phyloP scores from a whole-genome alignment of 2,329 filamentous ascomycete species.

The Hypoxylon sp. region DNA sequence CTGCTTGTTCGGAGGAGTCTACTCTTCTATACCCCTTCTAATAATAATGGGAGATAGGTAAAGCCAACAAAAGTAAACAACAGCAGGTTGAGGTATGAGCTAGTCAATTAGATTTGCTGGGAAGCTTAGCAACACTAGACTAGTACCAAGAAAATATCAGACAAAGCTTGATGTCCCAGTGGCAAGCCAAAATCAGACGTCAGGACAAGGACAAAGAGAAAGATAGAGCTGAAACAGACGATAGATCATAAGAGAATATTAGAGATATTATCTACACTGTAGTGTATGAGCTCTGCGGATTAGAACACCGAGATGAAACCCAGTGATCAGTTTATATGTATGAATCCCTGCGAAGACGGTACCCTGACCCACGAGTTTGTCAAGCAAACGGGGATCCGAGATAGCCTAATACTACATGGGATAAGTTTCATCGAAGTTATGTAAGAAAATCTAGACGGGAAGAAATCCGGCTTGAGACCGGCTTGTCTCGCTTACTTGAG shows the following conservation, averaged over 20 bases:
- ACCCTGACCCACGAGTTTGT: slow-evolving; percentile 19
- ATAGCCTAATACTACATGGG: slow-evolving; percentile 26
- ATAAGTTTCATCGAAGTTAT: slow-evolving; percentile 26
- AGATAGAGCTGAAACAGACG: neutral
- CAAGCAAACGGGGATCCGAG: slow-evolving; percentile 14
- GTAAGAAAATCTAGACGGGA: slow-evolving; percentile 34
- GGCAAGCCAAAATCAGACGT: slow-evolving; percentile 18
- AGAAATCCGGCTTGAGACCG: slow-evolving; percentile 22
- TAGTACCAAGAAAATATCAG: slow-evolving; percentile 10
- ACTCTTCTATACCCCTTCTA: slow-evolving; percentile 14
- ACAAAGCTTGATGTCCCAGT: slow-evolving; percentile 19
- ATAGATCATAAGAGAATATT: slow-evolving; percentile 8
- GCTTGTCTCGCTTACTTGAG: slow-evolving; percentile 24
- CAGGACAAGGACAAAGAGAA: slow-evolving; percentile 18
- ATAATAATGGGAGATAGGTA: neutral
- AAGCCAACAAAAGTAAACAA: slow-evolving; percentile 1
- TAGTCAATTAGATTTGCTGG: slow-evolving; percentile 7
- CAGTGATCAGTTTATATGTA: slow-evolving; percentile 37
- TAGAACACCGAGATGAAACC: slow-evolving; percentile 33
- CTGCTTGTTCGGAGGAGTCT: neutral
- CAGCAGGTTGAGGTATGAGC: neutral
- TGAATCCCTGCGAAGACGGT: slow-evolving; percentile 26
- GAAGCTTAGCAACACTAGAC: slow-evolving; percentile 34
- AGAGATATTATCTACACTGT: slow-evolving; percentile 2
- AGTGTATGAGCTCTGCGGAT: slow-evolving; percentile 23